Percentiles rank a stretch among this genome's conserved stretches.
Evolutionary conservation across 106 monocot genomes (phyloP).

Genomic region (Acorus gramineus): DNA sequence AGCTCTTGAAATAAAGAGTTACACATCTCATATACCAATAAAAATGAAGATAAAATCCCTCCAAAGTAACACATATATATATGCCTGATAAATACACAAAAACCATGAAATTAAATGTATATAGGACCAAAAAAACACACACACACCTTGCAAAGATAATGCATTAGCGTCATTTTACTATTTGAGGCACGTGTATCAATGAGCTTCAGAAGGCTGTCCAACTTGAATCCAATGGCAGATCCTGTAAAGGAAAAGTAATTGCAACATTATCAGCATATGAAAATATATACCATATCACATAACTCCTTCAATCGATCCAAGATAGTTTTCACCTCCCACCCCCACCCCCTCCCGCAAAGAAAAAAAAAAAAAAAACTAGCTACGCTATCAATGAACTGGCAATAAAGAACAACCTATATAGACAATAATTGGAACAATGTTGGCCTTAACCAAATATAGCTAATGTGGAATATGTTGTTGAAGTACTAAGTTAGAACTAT

Average conservation of each 20-base stretch:
- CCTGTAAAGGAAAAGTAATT: slow-evolving; percentile 1
- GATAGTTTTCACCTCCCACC: too few relatives aligned
- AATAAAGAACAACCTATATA: too few relatives aligned
- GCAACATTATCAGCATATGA: too few relatives aligned
- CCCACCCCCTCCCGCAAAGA: background rate
- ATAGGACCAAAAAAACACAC: background rate
- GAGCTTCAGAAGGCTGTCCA: slow-evolving; percentile 56
- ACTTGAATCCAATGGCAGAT: slow-evolving; percentile 16
- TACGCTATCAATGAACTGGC: too few relatives aligned
- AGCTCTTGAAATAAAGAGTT: background rate
- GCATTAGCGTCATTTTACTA: slow-evolving; percentile 92
- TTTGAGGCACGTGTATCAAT: slow-evolving; percentile 82
- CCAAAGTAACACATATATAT: too few relatives aligned
- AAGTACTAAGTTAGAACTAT: too few relatives aligned
- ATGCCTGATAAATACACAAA: background rate
- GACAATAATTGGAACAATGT: too few relatives aligned
- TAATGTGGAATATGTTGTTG: too few relatives aligned
- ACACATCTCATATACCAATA: background rate
- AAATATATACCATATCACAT: too few relatives aligned
- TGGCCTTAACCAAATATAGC: too few relatives aligned
- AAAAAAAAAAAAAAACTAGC: background rate
- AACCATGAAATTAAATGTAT: background rate
- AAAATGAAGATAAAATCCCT: background rate
- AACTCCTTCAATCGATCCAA: too few relatives aligned
- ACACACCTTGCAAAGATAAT: slow-evolving; percentile 90